These are phyloP conservation scores for Haematococcus sp. DNA, from an alignment of 139 green algal genomes.

Conservation along the genomic window DNA sequence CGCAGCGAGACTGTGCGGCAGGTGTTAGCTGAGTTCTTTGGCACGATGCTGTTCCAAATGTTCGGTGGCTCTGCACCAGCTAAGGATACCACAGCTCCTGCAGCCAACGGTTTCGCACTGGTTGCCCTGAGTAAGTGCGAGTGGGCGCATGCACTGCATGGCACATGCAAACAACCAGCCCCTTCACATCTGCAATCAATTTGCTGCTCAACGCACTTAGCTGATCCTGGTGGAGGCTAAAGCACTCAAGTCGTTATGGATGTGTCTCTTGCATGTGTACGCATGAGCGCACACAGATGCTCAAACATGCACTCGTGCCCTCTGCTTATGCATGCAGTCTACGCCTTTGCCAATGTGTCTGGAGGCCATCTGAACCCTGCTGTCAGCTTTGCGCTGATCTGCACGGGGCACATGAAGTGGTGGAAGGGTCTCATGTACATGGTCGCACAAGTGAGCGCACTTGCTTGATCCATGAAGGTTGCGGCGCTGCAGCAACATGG, in stretches of 20 bases:
- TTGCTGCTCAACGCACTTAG: no score
- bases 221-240: no score
- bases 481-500: no score
- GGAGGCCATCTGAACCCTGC: slow-evolving; percentile 76
- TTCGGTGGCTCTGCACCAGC: slow-evolving; percentile 56
- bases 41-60: slow-evolving; percentile 56
- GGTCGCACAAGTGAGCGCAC: slow-evolving; percentile 52
- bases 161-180: background rate
- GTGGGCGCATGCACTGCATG: background rate
- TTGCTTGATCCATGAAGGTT: background rate
- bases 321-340: slow-evolving; percentile 47
- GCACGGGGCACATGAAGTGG: slow-evolving; percentile 73
- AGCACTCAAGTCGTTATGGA: background rate
- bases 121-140: slow-evolving; percentile 50
- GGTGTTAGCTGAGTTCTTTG: slow-evolving; percentile 57
- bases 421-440: slow-evolving; percentile 66
- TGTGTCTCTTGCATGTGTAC: no score
- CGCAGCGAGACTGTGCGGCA: slow-evolving; percentile 37
- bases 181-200: no score
- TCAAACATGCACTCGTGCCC: no score
- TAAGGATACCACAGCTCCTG: slow-evolving; percentile 51
- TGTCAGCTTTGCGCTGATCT: slow-evolving; percentile 70
- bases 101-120: slow-evolving; percentile 59
- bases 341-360: slow-evolving; percentile 66
- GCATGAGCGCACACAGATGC: no score